Percentiles rank a stretch among this genome's conserved stretches.
These are phyloP conservation scores for Mycena polygramma DNA, from an alignment of 768 basidiomycete species.

Conservation along the genomic window DNA sequence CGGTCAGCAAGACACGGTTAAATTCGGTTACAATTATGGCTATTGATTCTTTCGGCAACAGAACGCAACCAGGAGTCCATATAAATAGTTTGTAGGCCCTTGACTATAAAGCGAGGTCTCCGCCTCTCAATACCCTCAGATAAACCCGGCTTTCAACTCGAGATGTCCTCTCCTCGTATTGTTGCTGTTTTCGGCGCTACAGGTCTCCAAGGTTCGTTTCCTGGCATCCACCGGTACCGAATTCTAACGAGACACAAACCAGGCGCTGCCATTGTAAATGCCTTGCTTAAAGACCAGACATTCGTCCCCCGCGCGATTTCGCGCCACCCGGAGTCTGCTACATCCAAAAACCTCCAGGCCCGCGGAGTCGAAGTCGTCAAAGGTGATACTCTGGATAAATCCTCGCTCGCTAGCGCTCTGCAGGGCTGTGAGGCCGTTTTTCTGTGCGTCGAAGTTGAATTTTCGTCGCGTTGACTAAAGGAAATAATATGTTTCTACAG, in stretches of 20 bases:
- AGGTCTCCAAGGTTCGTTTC: slow-evolving; percentile 46
- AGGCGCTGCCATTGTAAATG: slow-evolving; percentile 46
- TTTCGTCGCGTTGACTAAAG: neutral
- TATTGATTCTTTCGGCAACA: too few species aligned
- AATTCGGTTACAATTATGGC: too few species aligned
- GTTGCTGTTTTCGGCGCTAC: slow-evolving; percentile 53
- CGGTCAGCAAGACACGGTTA: too few species aligned
- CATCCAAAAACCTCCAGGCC: slow-evolving; percentile 40
- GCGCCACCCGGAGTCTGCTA: slow-evolving; percentile 44
- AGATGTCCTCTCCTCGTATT: slow-evolving; percentile 30
- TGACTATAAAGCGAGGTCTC: too few species aligned
- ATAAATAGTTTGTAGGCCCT: too few species aligned
- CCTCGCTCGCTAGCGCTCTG: slow-evolving; percentile 44
- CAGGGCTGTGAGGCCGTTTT: slow-evolving; percentile 47
- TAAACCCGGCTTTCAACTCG: neutral
- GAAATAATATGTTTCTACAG: neutral
- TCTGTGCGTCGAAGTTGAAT: slow-evolving; percentile 30
- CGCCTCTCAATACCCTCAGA: too few species aligned
- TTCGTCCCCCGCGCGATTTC: slow-evolving; percentile 52
- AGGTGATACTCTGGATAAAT: slow-evolving; percentile 41
- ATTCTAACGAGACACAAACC: neutral
- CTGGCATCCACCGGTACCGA: too few species aligned
- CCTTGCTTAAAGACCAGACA: slow-evolving; percentile 48
- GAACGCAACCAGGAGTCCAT: too few species aligned
- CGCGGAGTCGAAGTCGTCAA: slow-evolving; percentile 38